A percentile compares a stretch with the other conserved stretches of the same genome.
phyloP scores from a whole-genome alignment of 2,329 filamentous ascomycete species.

The Exophiala phaeomuriformis region DNA sequence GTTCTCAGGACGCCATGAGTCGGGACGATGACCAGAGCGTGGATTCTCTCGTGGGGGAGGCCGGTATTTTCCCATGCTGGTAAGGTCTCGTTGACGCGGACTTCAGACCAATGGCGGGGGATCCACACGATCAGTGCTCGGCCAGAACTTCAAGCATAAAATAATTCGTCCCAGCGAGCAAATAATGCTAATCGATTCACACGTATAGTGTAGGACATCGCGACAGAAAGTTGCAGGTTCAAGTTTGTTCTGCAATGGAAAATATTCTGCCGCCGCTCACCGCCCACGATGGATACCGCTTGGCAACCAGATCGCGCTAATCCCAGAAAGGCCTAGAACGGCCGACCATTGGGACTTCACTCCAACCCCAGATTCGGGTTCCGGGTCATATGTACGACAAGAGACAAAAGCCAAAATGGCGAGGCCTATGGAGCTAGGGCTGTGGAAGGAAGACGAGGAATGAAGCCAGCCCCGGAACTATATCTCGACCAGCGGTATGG shows the following conservation, averaged over 20 bases:
- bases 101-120: background rate
- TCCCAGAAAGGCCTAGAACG: background rate
- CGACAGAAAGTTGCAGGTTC: background rate
- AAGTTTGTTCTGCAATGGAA: background rate
- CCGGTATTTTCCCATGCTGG: conserved; percentile 7
- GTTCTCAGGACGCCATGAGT: conserved; percentile 7
- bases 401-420: too few relatives aligned
- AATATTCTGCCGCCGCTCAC: conserved; percentile 18
- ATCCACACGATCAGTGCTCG: too few relatives aligned
- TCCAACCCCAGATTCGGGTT: too few relatives aligned
- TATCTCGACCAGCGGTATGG: conserved; percentile 36
- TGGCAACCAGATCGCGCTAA: background rate
- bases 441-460: background rate
- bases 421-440: too few relatives aligned
- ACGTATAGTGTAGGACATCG: background rate
- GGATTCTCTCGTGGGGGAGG: background rate
- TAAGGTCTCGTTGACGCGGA: too few relatives aligned
- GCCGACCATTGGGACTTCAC: background rate
- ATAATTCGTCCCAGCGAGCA: background rate
- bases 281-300: background rate
- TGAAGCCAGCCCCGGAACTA: background rate
- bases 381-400: too few relatives aligned
- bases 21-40: background rate
- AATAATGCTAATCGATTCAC: background rate
- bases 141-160: too few relatives aligned